phyloP scores from a whole-genome alignment of 768 basidiomycete species.

The Lentinula raphanica region DNA sequence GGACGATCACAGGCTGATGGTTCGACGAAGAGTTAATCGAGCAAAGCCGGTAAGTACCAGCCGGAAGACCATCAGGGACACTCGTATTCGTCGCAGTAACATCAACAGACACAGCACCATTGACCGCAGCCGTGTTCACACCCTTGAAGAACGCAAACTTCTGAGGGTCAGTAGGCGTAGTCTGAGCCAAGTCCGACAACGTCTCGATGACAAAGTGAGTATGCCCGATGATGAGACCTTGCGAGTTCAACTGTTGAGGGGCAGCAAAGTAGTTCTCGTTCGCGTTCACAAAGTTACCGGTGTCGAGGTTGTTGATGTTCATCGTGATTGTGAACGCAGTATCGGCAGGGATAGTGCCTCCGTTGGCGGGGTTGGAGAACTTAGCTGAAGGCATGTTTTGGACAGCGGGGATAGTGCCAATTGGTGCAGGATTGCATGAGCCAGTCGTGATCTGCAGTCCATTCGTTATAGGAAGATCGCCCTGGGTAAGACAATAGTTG shows the following conservation, averaged over 20 bases:
- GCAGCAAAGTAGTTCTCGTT: constrained; percentile 43
- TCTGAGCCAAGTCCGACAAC: constrained; percentile 42
- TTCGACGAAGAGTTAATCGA: constrained; percentile 45
- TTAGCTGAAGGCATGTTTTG: constrained; percentile 51
- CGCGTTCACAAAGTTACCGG: constrained; percentile 52
- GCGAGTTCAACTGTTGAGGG: constrained; percentile 46
- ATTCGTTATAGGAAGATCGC: constrained; percentile 31
- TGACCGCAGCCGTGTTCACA: constrained; percentile 39
- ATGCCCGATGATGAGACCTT: constrained; percentile 56
- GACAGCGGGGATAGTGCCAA: constrained; percentile 51
- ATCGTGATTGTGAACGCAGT: constrained; percentile 48
- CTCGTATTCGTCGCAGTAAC: neutral
- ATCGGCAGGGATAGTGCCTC: constrained; percentile 36
- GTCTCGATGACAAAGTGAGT: constrained; percentile 57
- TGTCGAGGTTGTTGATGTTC: constrained; percentile 36
- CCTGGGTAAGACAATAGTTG: constrained; percentile 51
- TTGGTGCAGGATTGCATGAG: constrained; percentile 49
- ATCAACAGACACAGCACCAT: constrained; percentile 39
- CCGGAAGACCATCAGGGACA: constrained; percentile 49
- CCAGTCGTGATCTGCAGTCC: constrained; percentile 34
- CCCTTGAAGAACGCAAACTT: constrained; percentile 56
- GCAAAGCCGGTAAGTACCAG: constrained; percentile 44
- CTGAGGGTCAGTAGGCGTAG: constrained; percentile 42
- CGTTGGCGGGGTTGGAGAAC: constrained; percentile 44
- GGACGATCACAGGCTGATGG: constrained; percentile 35